Evolutionary conservation across 2,329 filamentous ascomycete genomes (phyloP).

Genomic region (Ceratocystis alfenasii): DNA sequence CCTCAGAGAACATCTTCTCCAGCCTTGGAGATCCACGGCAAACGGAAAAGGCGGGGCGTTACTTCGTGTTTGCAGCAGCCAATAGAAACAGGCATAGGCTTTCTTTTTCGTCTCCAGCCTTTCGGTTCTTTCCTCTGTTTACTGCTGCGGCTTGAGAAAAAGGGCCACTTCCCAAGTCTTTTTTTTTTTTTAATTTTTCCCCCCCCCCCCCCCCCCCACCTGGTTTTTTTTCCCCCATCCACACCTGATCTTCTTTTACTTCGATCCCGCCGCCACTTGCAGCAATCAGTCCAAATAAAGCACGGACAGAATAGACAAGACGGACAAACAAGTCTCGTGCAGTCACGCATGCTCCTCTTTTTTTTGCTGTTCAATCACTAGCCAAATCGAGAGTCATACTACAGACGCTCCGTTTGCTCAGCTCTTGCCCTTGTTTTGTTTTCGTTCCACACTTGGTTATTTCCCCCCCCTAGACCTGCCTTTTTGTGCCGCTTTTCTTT

Average conservation of each 20-base stretch:
- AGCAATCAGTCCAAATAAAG: background rate
- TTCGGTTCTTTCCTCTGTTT: constrained; percentile 1
- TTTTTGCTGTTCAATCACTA: background rate
- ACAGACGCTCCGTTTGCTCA: constrained; percentile 6
- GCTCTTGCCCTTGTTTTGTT: background rate
- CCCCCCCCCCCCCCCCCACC: no score
- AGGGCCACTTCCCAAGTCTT: background rate
- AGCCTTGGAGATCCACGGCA: background rate
- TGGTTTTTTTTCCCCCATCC: background rate
- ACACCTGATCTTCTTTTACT: background rate
- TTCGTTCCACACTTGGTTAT: background rate
- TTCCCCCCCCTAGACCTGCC: no score
- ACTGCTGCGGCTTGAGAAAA: background rate
- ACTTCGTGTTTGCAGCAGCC: background rate
- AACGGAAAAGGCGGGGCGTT: background rate
- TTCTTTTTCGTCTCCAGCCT: background rate
- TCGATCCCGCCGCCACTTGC: background rate
- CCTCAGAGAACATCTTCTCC: background rate
- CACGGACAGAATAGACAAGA: background rate
- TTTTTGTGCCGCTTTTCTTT: constrained; percentile 11
- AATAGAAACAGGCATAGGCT: background rate
- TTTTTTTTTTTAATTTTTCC: no score
- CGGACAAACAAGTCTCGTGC: background rate
- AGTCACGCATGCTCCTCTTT: background rate
- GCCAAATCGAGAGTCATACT: constrained; percentile 2